Evolutionary conservation across 2,329 filamentous ascomycete genomes (phyloP).

Genomic region (Cladosporium sp.): DNA sequence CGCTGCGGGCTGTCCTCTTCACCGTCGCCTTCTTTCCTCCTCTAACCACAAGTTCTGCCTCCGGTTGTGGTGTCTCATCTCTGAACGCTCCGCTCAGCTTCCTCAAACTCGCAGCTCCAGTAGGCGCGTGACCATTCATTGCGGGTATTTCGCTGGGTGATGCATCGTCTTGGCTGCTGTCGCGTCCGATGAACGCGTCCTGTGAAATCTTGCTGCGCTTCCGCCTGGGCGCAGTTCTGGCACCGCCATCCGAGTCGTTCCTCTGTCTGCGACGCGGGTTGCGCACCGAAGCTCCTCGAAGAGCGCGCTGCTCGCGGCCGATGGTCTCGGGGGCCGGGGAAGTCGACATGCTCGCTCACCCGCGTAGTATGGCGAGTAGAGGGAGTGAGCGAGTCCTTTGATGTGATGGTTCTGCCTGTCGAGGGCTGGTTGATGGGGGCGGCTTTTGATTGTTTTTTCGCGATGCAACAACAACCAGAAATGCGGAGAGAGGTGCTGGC

Average conservation of each 20-base stretch:
- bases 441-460: slow-evolving; percentile 18
- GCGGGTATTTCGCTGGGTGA: slow-evolving; percentile 10
- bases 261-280: slow-evolving; percentile 51
- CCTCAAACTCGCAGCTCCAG: slow-evolving; percentile 15
- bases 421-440: slow-evolving; percentile 8
- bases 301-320: slow-evolving; percentile 29
- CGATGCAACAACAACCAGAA: slow-evolving; percentile 21
- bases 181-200: slow-evolving; percentile 41
- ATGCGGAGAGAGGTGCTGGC: slow-evolving; percentile 16
- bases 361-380: slow-evolving; percentile 12
- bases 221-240: slow-evolving; percentile 44
- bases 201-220: slow-evolving; percentile 52
- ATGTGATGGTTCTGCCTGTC: not conserved
- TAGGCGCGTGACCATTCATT: slow-evolving; percentile 29
- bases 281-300: slow-evolving; percentile 30
- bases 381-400: not conserved
- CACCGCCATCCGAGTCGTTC: slow-evolving; percentile 46
- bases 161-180: slow-evolving; percentile 24
- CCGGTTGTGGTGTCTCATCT: slow-evolving; percentile 18
- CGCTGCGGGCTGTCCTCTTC: slow-evolving; percentile 34
- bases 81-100: slow-evolving; percentile 20
- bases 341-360: slow-evolving; percentile 21
- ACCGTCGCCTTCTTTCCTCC: slow-evolving; percentile 31
- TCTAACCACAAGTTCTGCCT: slow-evolving; percentile 28
- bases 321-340: slow-evolving; percentile 18